Evolutionary conservation across 129 eudicot species (phyloP), one percentile per base, ranked within the genome.

Genomic region (Erigeron canadensis): DNA sequence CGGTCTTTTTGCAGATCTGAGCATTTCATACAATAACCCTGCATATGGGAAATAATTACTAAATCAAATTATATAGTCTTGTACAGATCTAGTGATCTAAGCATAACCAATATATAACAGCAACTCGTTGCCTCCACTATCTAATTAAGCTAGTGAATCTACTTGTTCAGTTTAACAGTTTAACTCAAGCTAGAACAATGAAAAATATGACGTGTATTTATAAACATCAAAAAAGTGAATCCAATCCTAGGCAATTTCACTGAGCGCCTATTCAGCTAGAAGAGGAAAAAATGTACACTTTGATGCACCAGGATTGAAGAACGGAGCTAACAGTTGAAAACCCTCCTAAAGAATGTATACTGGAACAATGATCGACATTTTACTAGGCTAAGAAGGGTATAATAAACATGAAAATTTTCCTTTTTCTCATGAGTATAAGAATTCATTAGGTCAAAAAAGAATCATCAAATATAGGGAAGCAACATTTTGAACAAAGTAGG

Each of bases 11-110:
- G 96, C 82, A 9, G 95, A 78, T 73, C 96, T 85, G 74, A 94
- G 85, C 98, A 94, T 94, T 88, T 94, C 96, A 79, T 82, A 69
- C 75, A 94, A 77, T 63, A 94, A 81, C 48, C 98, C 97, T 94
- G 88, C 72, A 84, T 17, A 34, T 53, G 38, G 66, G 28, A 23
- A 51, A 65, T 39, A 43, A 46, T 42, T 54, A 66, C 17, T 56
- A 22, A 73, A 47, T 15, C 73, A 64, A 48, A 72, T 55, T 47
- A 28, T 19, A 6, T 50, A 10, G 34, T 18, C 57, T 63, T 55
- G 43, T 12, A 71, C 34, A 28, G 34, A 28, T 28, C 34, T 28
- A 6, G 41, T 16, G 28, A 71, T 74, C 17, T 63, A 63, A 59
- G 63, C 22, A 13, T 60, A 57, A 68, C 66, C 47, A 13, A 50